Evolutionary conservation across 2,329 filamentous ascomycete genomes (phyloP), one percentile per base, ranked within the genome.

Genomic region (Penicillium sp.): DNA sequence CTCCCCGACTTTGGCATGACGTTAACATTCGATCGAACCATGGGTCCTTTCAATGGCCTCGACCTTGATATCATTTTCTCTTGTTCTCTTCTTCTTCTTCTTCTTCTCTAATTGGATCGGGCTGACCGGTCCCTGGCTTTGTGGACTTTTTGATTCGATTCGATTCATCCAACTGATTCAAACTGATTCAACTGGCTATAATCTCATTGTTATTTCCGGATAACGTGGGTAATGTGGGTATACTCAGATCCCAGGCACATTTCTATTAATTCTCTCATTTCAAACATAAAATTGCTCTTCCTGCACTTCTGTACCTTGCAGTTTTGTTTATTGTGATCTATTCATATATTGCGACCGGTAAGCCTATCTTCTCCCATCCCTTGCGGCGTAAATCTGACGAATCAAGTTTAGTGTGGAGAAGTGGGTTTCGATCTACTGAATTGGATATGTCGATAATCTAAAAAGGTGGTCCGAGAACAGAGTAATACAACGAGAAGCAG

Each of bases 361-460:
- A 37, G 26, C 24, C 42, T 32, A 39, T 38, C 31, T 35, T 35
- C 11, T 11, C 26, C 5, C 11, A 37, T 51, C 53, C 53, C 53
- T 55, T 55, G 53, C 48, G 39, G 42, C 13, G n/a, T n/a, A 35
- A 52, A 40, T 46, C 34, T 31, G 53, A 55, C 53, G 34, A 55
- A 52, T 55, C 53, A 52, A 24, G 11, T 52, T 16, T 8, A 40
- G 40, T 46, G 53, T 52, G 53, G 53, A 55, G 53, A 55, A 55
- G 53, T 55, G 48, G 53, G n/a, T 52, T 55, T 29, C 1, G 53
- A 55, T 52, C 47, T 51, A 51, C 40, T 52, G 43, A 35, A 60
- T 53, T 42, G 43, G 63, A 66, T 60, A 66, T 63, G 62, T 66
- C 63, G 62, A 59, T 48, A 49, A 58, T 46, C 60, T 66, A 63